Evolutionary conservation across 371 early-diverging fungal species (phyloP).

Genomic region (Mortierella sp.): DNA sequence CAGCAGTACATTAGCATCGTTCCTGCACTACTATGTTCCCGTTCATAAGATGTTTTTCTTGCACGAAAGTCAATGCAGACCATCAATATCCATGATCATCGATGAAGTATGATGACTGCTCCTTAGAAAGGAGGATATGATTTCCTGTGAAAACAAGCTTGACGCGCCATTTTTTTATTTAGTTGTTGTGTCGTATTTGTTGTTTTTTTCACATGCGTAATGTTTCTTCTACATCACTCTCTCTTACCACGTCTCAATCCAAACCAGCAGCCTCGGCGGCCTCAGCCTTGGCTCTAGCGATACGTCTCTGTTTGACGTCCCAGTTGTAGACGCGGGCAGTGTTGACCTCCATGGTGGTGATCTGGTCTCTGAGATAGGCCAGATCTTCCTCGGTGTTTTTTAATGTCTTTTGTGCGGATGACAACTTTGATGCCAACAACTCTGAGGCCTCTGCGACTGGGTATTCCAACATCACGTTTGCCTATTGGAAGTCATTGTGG

Average conservation of each 20-base stretch:
- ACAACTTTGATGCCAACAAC: constrained; percentile 83
- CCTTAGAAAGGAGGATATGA: no score
- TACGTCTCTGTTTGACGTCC: constrained; percentile 93
- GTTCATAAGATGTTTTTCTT: no score
- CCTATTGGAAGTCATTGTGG: constrained; percentile 61
- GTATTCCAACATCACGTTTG: constrained; percentile 98
- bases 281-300: constrained; percentile 61
- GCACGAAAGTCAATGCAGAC: no score
- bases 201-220: background rate
- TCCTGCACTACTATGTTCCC: no score
- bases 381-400: constrained; percentile 89
- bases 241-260: constrained; percentile 8
- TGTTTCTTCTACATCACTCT: background rate
- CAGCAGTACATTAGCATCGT: no score
- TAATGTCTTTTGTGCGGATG: constrained; percentile 79
- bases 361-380: constrained; percentile 95
- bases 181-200: background rate
- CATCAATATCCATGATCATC: no score
- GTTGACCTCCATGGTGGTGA: constrained; percentile 99
- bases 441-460: constrained; percentile 90
- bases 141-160: no score
- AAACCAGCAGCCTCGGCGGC: background rate
- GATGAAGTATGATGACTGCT: no score
- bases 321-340: constrained; percentile 97
- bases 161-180: no score